These are phyloP conservation scores for Psidium friedrichsthalianum DNA, from an alignment of 345 rosid genomes.

Conservation along the genomic window DNA sequence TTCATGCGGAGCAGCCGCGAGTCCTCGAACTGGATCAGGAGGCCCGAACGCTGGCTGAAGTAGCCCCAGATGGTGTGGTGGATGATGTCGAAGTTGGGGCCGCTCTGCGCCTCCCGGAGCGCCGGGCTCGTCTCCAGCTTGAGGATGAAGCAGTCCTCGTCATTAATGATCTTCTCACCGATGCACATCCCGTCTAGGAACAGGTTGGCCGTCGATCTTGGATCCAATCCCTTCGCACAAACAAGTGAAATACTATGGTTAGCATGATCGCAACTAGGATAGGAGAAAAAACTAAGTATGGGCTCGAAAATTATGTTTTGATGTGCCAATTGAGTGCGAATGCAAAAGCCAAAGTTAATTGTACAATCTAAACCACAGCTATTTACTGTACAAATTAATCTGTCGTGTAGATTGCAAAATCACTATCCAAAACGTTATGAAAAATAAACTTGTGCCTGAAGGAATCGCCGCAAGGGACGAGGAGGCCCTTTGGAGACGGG, in stretches of 20 bases:
- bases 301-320: background rate
- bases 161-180: slow-evolving; percentile 43
- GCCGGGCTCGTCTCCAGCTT: slow-evolving; percentile 44
- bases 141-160: slow-evolving; percentile 57
- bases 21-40: slow-evolving; percentile 60
- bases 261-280: background rate
- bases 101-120: slow-evolving; percentile 51
- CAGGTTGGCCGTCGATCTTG: slow-evolving; percentile 65
- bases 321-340: background rate
- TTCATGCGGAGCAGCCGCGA: slow-evolving; percentile 65
- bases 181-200: slow-evolving; percentile 64
- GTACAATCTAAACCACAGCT: background rate
- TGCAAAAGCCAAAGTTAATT: background rate
- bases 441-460: slow-evolving; percentile 37
- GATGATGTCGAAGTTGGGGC: slow-evolving; percentile 53
- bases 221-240: slow-evolving; percentile 62
- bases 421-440: background rate
- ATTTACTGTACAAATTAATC: background rate
- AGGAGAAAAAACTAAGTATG: background rate
- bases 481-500: slow-evolving; percentile 68
- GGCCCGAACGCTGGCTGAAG: slow-evolving; percentile 86
- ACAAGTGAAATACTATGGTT: background rate
- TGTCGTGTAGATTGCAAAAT: background rate
- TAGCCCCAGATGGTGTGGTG: slow-evolving; percentile 91
- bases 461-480: slow-evolving; percentile 40